Conservation (phyloP, 228 moss, liverwort and hornwort species). For the Sphagnum fallax region DNA sequence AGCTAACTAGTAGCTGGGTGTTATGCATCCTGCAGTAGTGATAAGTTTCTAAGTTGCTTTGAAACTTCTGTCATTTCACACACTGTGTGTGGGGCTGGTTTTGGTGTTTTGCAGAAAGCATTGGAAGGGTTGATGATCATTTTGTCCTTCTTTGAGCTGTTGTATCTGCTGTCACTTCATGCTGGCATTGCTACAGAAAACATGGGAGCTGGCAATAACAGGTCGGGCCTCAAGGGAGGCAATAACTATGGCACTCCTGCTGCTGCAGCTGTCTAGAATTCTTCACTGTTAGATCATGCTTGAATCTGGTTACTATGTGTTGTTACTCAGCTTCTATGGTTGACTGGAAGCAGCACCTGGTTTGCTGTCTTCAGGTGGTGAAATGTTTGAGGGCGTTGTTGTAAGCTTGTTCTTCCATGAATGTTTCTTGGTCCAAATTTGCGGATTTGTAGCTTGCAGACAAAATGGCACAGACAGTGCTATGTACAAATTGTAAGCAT, state of each 20-base stretch:
- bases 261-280: conserved; percentile 15
- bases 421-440: too few relatives aligned
- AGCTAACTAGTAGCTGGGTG: not conserved
- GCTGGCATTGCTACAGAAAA: conserved; percentile 35
- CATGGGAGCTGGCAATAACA: conserved; percentile 12
- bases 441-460: too few relatives aligned
- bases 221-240: conserved; percentile 32
- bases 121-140: conserved; percentile 42
- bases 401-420: too few relatives aligned
- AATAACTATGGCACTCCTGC: conserved; percentile 42
- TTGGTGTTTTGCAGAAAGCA: conserved; percentile 26
- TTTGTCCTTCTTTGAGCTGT: conserved; percentile 38
- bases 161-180: conserved; percentile 55
- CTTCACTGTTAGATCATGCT: not conserved
- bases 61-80: not conserved
- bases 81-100: not conserved
- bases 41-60: not conserved
- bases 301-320: too few relatives aligned
- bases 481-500: too few relatives aligned
- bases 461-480: too few relatives aligned
- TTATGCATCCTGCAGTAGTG: not conserved
- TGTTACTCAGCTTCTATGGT: too few relatives aligned
- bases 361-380: too few relatives aligned
- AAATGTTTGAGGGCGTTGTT: too few relatives aligned
- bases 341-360: too few relatives aligned